These are phyloP conservation scores for Acanthamoeba triangularis DNA, from an alignment of 208 protist genomes.

Conservation along the genomic window DNA sequence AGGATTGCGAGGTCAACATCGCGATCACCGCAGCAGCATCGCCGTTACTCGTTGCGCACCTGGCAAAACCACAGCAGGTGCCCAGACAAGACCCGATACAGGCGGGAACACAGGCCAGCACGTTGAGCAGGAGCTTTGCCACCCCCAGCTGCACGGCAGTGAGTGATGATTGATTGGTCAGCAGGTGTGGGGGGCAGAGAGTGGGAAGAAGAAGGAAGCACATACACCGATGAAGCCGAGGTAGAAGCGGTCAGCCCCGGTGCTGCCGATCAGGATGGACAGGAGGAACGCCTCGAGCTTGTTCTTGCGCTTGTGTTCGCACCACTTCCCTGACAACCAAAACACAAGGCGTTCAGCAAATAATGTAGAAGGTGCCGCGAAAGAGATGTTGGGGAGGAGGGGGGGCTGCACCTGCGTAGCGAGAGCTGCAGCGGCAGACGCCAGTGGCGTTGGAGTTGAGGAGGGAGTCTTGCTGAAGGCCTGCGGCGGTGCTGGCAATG, in stretches of 20 bases:
- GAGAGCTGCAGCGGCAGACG: not conserved
- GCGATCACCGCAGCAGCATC: not conserved
- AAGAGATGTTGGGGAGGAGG: not conserved
- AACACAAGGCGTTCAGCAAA: not conserved
- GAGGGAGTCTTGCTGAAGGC: not conserved
- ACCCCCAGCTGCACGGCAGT: not conserved
- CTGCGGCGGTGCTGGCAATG: not conserved
- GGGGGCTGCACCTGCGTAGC: not conserved
- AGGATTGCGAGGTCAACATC: too few relatives aligned
- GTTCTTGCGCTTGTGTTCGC: not conserved
- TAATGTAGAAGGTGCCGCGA: not conserved
- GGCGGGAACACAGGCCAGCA: not conserved
- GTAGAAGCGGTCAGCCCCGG: constrained; percentile 4
- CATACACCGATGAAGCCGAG: not conserved
- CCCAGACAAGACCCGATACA: not conserved
- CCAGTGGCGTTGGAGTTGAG: not conserved
- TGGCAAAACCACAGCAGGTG: not conserved
- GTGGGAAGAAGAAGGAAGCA: not conserved
- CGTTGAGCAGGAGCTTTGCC: not conserved
- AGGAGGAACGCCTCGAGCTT: not conserved
- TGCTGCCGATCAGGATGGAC: not conserved
- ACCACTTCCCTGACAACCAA: not conserved
- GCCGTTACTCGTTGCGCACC: not conserved
- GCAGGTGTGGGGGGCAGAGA: too few relatives aligned
- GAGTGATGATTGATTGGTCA: too few relatives aligned